These are phyloP conservation scores for Colletotrichum sp. DNA, from an alignment of 2,329 filamentous ascomycete genomes.

Conservation along the genomic window DNA sequence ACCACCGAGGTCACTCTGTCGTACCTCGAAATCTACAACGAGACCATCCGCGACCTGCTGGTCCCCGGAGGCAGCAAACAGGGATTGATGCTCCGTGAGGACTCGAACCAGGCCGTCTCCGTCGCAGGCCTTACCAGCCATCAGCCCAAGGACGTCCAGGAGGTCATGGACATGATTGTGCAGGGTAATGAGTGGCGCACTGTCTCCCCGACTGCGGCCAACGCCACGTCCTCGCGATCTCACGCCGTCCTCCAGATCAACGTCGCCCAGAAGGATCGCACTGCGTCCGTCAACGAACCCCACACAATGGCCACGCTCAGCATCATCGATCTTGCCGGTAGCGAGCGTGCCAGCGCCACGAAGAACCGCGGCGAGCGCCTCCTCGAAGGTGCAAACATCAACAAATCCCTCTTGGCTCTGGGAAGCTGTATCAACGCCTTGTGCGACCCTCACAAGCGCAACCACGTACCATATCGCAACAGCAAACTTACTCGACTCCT, in stretches of 20 bases:
- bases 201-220: slow-evolving; percentile 95
- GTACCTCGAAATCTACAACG: slow-evolving; percentile 98
- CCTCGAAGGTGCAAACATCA: slow-evolving; percentile 97
- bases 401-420: slow-evolving; percentile 93
- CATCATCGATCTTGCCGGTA: slow-evolving; percentile 96
- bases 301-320: slow-evolving; percentile 98
- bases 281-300: slow-evolving; percentile 89
- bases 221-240: slow-evolving; percentile 95
- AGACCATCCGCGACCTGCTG: slow-evolving; percentile 94
- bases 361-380: slow-evolving; percentile 94
- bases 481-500: slow-evolving; percentile 94
- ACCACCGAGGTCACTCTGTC: slow-evolving; percentile 89
- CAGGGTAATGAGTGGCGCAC: slow-evolving; percentile 93
- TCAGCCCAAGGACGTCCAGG: slow-evolving; percentile 86
- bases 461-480: slow-evolving; percentile 96
- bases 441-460: slow-evolving; percentile 88
- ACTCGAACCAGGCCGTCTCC: slow-evolving; percentile 90
- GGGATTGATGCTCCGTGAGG: slow-evolving; percentile 90
- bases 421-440: slow-evolving; percentile 98
- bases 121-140: slow-evolving; percentile 92
- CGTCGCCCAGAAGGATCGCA: slow-evolving; percentile 90
- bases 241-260: slow-evolving; percentile 98
- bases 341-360: slow-evolving; percentile 93
- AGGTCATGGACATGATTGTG: slow-evolving; percentile 99
- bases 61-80: slow-evolving; percentile 84